These are phyloP conservation scores for Thelonectria blattea DNA, from an alignment of 2,329 filamentous ascomycete species.

Conservation along the genomic window DNA sequence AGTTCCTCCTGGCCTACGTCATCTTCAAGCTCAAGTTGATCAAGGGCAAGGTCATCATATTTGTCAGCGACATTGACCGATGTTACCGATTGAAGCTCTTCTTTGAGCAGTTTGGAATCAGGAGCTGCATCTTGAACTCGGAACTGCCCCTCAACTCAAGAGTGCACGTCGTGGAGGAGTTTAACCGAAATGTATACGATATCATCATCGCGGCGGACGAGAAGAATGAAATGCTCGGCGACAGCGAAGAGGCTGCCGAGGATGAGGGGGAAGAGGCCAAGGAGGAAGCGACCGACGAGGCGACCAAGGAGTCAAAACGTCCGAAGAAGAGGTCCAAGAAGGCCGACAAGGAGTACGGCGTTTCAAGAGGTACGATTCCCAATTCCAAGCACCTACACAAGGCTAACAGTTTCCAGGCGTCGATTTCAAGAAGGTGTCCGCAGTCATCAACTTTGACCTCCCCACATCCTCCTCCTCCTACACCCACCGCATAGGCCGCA, in stretches of 20 bases:
- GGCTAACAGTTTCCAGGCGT: slow-evolving; percentile 56
- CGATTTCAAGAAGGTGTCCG: slow-evolving; percentile 94
- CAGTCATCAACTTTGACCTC: slow-evolving; percentile 96
- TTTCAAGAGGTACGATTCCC: slow-evolving; percentile 73
- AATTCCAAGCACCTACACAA: not conserved
- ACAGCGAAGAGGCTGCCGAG: slow-evolving; percentile 57
- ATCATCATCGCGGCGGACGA: slow-evolving; percentile 98
- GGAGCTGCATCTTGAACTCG: slow-evolving; percentile 91
- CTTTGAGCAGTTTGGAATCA: slow-evolving; percentile 95
- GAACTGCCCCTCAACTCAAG: slow-evolving; percentile 92
- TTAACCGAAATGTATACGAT: slow-evolving; percentile 96
- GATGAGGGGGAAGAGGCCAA: slow-evolving; percentile 52
- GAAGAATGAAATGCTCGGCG: slow-evolving; percentile 81
- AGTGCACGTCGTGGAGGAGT: slow-evolving; percentile 94
- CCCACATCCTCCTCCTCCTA: slow-evolving; percentile 89
- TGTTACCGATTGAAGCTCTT: slow-evolving; percentile 95
- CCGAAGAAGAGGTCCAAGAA: slow-evolving; percentile 53
- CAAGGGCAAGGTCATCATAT: slow-evolving; percentile 81
- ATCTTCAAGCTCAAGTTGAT: slow-evolving; percentile 95
- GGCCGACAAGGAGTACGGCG: slow-evolving; percentile 85
- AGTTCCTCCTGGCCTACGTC: slow-evolving; percentile 90
- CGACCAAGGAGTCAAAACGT: slow-evolving; percentile 39
- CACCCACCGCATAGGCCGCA: slow-evolving; percentile 95
- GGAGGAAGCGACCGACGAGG: slow-evolving; percentile 30
- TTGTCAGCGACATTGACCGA: slow-evolving; percentile 81